phyloP scores from a whole-genome alignment of 1,139 yeast species.

The Saccharomyces hybrid region DNA sequence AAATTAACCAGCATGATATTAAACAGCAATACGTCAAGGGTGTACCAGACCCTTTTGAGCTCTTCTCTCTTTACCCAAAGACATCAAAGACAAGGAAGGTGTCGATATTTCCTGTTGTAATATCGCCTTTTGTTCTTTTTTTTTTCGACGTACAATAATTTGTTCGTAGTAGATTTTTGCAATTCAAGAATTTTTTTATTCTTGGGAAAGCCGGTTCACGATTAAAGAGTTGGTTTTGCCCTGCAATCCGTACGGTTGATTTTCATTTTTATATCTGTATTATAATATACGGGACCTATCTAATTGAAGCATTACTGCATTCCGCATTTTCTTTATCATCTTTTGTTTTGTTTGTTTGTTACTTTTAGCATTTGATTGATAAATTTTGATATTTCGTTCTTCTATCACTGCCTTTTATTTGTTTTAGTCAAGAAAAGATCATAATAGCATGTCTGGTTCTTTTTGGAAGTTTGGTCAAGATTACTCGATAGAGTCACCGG shows the following conservation, averaged over 20 bases:
- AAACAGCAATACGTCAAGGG: not conserved
- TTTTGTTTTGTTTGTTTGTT: not conserved
- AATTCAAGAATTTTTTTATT: not conserved
- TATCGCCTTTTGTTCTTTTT: not conserved
- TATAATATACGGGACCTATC: not conserved
- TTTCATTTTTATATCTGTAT: not conserved
- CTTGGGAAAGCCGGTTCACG: not conserved
- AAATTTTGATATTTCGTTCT: not conserved
- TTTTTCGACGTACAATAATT: not conserved
- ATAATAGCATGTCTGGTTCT: conserved; percentile 52
- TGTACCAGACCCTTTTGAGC: not conserved
- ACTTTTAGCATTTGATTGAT: not conserved
- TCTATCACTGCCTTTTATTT: not conserved
- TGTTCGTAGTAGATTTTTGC: not conserved
- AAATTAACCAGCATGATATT: not conserved
- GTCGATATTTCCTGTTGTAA: not conserved
- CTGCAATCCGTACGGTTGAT: not conserved
- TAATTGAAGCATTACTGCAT: not conserved
- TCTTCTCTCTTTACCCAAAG: not conserved
- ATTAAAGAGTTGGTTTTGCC: not conserved
- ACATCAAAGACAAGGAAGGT: not conserved
- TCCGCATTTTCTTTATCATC: not conserved
- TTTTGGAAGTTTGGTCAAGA: conserved; percentile 88
- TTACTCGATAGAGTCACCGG: conserved; percentile 63
- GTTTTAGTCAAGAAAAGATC: not conserved